phyloP scores from a whole-genome alignment of 2,329 filamentous ascomycete genomes.

The Drechslerella dactyloides region DNA sequence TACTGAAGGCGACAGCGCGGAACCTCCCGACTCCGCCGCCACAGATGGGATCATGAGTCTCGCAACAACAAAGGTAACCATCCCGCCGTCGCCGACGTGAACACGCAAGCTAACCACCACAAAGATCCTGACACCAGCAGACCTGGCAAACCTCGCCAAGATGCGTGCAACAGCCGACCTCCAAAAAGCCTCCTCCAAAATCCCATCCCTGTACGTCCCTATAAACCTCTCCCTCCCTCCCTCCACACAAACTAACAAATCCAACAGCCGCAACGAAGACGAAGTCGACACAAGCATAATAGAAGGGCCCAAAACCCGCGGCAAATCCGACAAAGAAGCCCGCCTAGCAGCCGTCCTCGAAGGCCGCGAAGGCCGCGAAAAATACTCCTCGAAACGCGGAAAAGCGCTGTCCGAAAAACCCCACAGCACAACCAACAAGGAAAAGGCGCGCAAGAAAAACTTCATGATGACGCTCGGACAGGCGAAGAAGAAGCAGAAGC shows the following conservation, averaged over 20 bases:
- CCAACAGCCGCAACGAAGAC: constrained; percentile 70
- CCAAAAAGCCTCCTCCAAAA: constrained; percentile 66
- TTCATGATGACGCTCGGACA: constrained; percentile 98
- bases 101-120: constrained; percentile 10
- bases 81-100: not conserved
- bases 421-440: constrained; percentile 86
- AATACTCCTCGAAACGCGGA: constrained; percentile 53
- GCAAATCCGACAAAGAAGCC: constrained; percentile 88
- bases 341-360: constrained; percentile 81
- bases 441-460: constrained; percentile 97
- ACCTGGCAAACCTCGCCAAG: constrained; percentile 92
- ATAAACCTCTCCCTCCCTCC: not conserved
- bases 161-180: constrained; percentile 77
- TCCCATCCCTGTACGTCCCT: constrained; percentile 19
- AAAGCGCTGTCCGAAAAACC: constrained; percentile 76
- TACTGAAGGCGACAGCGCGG: constrained; percentile 3
- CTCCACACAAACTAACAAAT: constrained; percentile 8
- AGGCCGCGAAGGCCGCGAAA: constrained; percentile 60
- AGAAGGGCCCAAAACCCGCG: constrained; percentile 79
- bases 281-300: constrained; percentile 89
- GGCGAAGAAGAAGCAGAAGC: constrained; percentile 93
- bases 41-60: constrained; percentile 55
- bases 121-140: constrained; percentile 90
- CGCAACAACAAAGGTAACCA: constrained; percentile 57
- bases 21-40: not conserved